phyloP scores from a whole-genome alignment of 2,329 filamentous ascomycete species.

The Chrysosphaeria jannelii region DNA sequence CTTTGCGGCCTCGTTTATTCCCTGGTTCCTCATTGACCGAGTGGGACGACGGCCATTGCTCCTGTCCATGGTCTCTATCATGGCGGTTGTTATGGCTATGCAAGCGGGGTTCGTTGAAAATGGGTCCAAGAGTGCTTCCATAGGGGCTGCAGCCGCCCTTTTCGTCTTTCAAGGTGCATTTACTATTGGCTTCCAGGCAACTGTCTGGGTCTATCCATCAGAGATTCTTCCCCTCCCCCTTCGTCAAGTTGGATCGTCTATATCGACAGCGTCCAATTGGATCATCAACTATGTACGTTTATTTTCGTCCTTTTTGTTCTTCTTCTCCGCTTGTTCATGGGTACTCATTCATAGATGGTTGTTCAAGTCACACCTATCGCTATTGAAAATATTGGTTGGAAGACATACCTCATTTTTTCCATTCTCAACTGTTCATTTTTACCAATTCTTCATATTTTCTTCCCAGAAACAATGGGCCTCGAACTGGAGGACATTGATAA shows the following conservation, averaged over 20 bases:
- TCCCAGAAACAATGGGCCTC: slow-evolving; percentile 13
- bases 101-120: slow-evolving; percentile 12
- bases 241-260: too few species aligned
- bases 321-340: too few species aligned
- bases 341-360: too few species aligned
- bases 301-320: too few species aligned
- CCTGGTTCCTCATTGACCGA: slow-evolving; percentile 19
- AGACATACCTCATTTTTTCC: slow-evolving; percentile 21
- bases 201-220: slow-evolving; percentile 10
- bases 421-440: slow-evolving; percentile 16
- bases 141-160: slow-evolving; percentile 29
- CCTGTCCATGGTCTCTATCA: slow-evolving; percentile 34
- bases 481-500: slow-evolving; percentile 9
- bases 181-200: slow-evolving; percentile 9
- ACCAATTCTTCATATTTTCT: slow-evolving; percentile 17
- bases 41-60: slow-evolving; percentile 40
- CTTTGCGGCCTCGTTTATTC: slow-evolving; percentile 2
- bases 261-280: slow-evolving; percentile 2
- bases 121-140: slow-evolving; percentile 18
- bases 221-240: neutral
- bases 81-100: slow-evolving; percentile 39
- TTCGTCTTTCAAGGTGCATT: slow-evolving; percentile 9
- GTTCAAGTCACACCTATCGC: slow-evolving; percentile 11
- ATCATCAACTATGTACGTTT: slow-evolving; percentile 8
- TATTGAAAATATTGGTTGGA: slow-evolving; percentile 16